Evolutionary conservation across 768 basidiomycete species (phyloP).

Genomic region (Mycena chlorophos): DNA sequence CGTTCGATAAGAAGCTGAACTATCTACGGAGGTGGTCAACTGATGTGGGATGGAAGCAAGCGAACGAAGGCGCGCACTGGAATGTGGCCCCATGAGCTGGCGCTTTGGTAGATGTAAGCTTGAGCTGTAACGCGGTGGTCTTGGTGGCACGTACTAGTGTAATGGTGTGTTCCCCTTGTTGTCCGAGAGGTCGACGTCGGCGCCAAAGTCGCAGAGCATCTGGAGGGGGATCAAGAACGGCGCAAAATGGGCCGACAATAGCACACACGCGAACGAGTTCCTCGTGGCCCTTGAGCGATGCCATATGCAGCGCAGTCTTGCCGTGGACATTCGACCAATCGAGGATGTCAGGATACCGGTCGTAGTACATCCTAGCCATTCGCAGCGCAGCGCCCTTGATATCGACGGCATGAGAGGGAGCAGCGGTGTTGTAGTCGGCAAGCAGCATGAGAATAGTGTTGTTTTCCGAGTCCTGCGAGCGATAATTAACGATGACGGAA

Average conservation of each 20-base stretch:
- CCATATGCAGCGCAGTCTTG: slow-evolving; percentile 87
- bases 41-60: slow-evolving; percentile 8
- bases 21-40: slow-evolving; percentile 43
- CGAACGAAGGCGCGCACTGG: slow-evolving; percentile 48
- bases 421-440: slow-evolving; percentile 70
- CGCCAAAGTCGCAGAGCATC: slow-evolving; percentile 91
- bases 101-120: slow-evolving; percentile 44
- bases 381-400: slow-evolving; percentile 71
- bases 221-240: slow-evolving; percentile 31
- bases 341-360: slow-evolving; percentile 81
- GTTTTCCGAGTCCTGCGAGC: slow-evolving; percentile 78
- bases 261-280: slow-evolving; percentile 77
- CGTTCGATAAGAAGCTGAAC: slow-evolving; percentile 86
- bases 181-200: slow-evolving; percentile 88
- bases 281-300: slow-evolving; percentile 86
- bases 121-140: slow-evolving; percentile 8
- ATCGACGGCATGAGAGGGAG: slow-evolving; percentile 55
- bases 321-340: slow-evolving; percentile 93
- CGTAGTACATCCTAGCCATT: slow-evolving; percentile 86
- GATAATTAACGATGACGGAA: slow-evolving; percentile 14
- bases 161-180: slow-evolving; percentile 90
- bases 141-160: slow-evolving; percentile 69
- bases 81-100: slow-evolving; percentile 86
- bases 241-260: slow-evolving; percentile 14
- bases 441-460: slow-evolving; percentile 92